Base-by-base conservation (phyloP, 768 basidiomycete genomes). In the Mycena capillaripes region DNA sequence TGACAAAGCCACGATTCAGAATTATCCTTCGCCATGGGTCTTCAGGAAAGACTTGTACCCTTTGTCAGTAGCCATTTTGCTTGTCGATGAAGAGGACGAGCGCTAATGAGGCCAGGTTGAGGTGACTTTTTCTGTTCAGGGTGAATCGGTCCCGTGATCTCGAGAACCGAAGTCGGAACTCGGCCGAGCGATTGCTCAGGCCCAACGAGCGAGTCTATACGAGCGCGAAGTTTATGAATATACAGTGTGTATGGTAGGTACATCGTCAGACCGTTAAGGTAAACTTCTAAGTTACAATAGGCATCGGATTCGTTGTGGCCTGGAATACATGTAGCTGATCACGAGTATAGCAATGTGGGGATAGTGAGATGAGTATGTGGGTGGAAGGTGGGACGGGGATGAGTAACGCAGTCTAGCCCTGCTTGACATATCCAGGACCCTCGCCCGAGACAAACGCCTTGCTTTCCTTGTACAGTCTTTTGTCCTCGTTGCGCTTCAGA, bases 51-150 rank as follows among this genome's bases (percentile, higher is more conserved):
- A 55, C 30, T 38, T 48, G 69, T 69, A 44, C 64, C 82, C 82
- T 80, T 74, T 82, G 77, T 86, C 86, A 63, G 84, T 83, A 21
- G 85, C 79, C 85, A 86, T 86, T 76, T 76, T 77, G 34, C 48
- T 46, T 69, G 72, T 27, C 12, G 53, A 14, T 60, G 62, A 48
- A 32, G 64, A 64, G 58, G 53, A 48, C n/a, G 65, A 65, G 46
- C 48, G 23, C 57, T 34, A 52, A 55, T 70, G 34, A 19, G 60
- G 30, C 59, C 27, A 17, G 29, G 65, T 40, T 62, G 58, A 19
- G 58, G 29, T 63, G 34, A 27, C 58, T 38, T 57, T 66, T 69
- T 69, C 36, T 38, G 38, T 30, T 42, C 21, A 38, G 7, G 63
- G 19, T 19, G 19, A 16, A 30, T 44, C 29, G 8, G 36, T 64